phyloP scores from a whole-genome alignment of 345 rosid species.

The Zanthoxylum bungeanum region DNA sequence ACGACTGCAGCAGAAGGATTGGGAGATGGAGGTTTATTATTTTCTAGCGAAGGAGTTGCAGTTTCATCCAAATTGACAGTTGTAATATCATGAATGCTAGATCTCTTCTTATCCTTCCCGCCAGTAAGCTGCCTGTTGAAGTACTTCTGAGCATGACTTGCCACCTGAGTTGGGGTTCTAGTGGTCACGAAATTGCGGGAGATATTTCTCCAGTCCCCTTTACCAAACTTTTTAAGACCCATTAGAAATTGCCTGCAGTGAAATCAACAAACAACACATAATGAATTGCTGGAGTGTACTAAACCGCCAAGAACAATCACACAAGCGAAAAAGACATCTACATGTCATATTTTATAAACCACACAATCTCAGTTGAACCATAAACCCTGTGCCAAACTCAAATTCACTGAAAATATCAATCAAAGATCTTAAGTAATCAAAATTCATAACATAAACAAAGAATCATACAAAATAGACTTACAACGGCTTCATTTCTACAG shows the following conservation, averaged over 20 bases:
- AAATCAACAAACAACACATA: constrained; percentile 15
- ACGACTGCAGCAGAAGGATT: constrained; percentile 39
- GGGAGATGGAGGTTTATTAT: constrained; percentile 29
- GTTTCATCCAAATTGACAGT: constrained; percentile 65
- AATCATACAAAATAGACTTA: not conserved
- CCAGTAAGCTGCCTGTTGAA: constrained; percentile 89
- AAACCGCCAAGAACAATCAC: constrained; percentile 12
- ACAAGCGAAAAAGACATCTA: not conserved
- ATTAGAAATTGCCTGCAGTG: constrained; percentile 75
- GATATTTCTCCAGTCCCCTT: constrained; percentile 99
- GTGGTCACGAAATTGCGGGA: constrained; percentile 84
- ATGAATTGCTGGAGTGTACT: constrained; percentile 5
- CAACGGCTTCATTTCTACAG: not conserved
- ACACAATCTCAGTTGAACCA: not conserved
- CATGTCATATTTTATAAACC: not conserved
- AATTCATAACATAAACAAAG: not conserved
- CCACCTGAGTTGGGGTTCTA: constrained; percentile 96
- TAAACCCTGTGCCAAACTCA: too few species aligned
- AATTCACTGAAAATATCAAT: not conserved
- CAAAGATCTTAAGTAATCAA: too few species aligned
- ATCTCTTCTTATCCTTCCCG: constrained; percentile 92
- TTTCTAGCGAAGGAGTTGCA: constrained; percentile 40
- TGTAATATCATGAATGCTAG: constrained; percentile 97
- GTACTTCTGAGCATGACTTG: constrained; percentile 99
- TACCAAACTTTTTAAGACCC: constrained; percentile 94